Evolutionary conservation across 805 yeast species (phyloP), one percentile per base, ranked within the genome.

Genomic region (Ogataea naganishii): DNA sequence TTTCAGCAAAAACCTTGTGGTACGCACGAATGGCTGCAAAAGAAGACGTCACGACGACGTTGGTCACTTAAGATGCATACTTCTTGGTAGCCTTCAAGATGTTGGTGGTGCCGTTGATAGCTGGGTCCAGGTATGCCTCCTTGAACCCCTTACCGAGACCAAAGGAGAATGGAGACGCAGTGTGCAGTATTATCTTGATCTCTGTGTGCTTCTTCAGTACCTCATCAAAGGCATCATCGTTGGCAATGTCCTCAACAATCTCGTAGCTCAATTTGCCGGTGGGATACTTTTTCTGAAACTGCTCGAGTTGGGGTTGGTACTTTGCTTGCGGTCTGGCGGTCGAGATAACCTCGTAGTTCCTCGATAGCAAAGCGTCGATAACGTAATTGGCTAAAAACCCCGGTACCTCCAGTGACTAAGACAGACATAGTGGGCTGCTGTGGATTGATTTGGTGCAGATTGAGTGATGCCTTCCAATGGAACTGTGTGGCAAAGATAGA

Each of bases 361-460:
- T 49, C 7, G 49, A 43, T 14, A 72, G 38, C 29, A 71, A 57
- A 18, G 44, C 45, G 29, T 58, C 54, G 27, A 70, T 54, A 13
- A 68, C 51, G 40, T 69, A 72, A 40, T 58, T 63, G 22, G 77
- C 76, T 36, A 72, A 61, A 41, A 57, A 71, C 7, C n/a, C 78
- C 78, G 4, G 67, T 53, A 8, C 73, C 73, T 19, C 78, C 77
- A 3, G 76, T 56, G 21, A 71, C 63, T 29, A 68, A 59, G 21
- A 66, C 69, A 13, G 47, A 34, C 33, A 28, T 31, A 20, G 21
- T 27, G 8, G n/a, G n/a, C n/a, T n/a, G n/a, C n/a, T n/a, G n/a
- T n/a, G n/a, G n/a, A n/a, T n/a, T n/a, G n/a, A n/a, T n/a, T n/a
- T n/a, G n/a, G n/a, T n/a, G n/a, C n/a, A n/a, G n/a, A n/a, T n/a